Evolutionary conservation across 768 basidiomycete genomes (phyloP), one percentile per base, ranked within the genome.

Genomic region (Chiua virens): DNA sequence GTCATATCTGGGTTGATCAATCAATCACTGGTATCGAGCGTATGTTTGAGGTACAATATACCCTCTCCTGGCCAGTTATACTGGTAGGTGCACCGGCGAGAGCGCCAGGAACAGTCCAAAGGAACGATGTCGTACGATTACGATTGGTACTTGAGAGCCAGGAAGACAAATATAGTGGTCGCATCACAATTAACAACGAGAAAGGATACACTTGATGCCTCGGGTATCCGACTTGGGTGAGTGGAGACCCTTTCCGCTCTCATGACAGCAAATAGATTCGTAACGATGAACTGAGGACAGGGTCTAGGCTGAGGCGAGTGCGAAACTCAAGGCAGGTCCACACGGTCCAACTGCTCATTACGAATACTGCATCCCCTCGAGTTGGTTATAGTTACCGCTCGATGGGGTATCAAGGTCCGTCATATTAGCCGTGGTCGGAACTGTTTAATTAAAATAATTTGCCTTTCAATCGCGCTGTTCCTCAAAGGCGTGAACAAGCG

Each of bases 131-230:
- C 62, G 62, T 67, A 65, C 60, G 48, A 57, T 65, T 60, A 66
- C 51, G 52, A 53, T 21, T 7, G 30, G 30, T 30, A 30, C 30
- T 30, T 63, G 61, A 66, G 58, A 66, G 47, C 36, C 37, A 52
- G 40, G 42, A 52, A 28, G 43, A 70, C 56, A 66, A 68, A 67
- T 70, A 45, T 68, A 47, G 63, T 42, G 30, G 55, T 46, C 48
- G 35, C 58, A 64, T 70, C 60, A 59, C 59, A 66, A 70, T 68
- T 65, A 66, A 59, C 53, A 57, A 57, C 63, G 27, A 56, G 59
- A 65, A 67, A 51, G 63, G 65, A 62, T 64, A 58, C 50, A 51
- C 30, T 35, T 44, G 23, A 25, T 40, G 38, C 47, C 37, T 54
- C 49, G 43, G 55, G 27, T 53, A 51, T 45, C 37, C 38, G 45